A percentile compares a stretch with the other conserved stretches of the same genome.
These are phyloP conservation scores for Monosporascus sp. DNA, from an alignment of 2,329 filamentous ascomycete genomes.

Conservation along the genomic window DNA sequence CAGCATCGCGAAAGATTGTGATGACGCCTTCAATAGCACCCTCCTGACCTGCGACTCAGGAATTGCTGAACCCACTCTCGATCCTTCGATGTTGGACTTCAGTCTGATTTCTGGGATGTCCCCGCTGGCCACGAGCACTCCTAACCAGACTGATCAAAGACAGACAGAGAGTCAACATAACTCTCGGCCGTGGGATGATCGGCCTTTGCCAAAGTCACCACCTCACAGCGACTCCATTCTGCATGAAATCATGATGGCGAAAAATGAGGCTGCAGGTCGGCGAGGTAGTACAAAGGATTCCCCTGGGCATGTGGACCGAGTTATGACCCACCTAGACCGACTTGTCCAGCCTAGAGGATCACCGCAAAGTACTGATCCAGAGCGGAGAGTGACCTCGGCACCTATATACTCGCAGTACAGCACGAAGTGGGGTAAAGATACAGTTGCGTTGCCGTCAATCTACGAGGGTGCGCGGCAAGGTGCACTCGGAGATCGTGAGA, in stretches of 20 bases:
- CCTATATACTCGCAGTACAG: slow-evolving; percentile 40
- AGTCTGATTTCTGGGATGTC: slow-evolving; percentile 1
- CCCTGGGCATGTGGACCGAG: slow-evolving; percentile 9
- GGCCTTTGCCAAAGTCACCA: slow-evolving; percentile 47
- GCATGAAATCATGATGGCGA: slow-evolving; percentile 17
- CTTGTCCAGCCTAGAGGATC: slow-evolving; percentile 6
- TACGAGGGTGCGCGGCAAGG: slow-evolving; percentile 31
- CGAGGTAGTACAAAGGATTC: slow-evolving; percentile 2
- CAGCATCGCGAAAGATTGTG: slow-evolving; percentile 83
- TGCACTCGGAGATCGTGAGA: slow-evolving; percentile 20
- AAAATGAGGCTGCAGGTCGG: slow-evolving; percentile 11
- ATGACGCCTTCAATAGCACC: slow-evolving; percentile 81
- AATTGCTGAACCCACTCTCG: slow-evolving; percentile 5
- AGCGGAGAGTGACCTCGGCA: slow-evolving; percentile 46
- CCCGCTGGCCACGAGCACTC: slow-evolving; percentile 7
- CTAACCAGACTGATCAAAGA: slow-evolving; percentile 6
- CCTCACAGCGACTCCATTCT: slow-evolving; percentile 27
- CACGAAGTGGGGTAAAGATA: slow-evolving; percentile 29
- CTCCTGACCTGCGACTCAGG: slow-evolving; percentile 28
- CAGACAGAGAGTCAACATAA: slow-evolving; percentile 4
- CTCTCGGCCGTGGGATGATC: slow-evolving; percentile 35
- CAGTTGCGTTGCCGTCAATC: slow-evolving; percentile 43
- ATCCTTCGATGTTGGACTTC: slow-evolving; percentile 5
- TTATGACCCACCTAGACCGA: slow-evolving; percentile 14
- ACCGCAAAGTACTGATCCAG: slow-evolving; percentile 20